A percentile compares a stretch with the other conserved stretches of the same genome.
These are phyloP conservation scores for Rhodotorula taiwanensis DNA, from an alignment of 768 basidiomycete genomes.

Conservation along the genomic window DNA sequence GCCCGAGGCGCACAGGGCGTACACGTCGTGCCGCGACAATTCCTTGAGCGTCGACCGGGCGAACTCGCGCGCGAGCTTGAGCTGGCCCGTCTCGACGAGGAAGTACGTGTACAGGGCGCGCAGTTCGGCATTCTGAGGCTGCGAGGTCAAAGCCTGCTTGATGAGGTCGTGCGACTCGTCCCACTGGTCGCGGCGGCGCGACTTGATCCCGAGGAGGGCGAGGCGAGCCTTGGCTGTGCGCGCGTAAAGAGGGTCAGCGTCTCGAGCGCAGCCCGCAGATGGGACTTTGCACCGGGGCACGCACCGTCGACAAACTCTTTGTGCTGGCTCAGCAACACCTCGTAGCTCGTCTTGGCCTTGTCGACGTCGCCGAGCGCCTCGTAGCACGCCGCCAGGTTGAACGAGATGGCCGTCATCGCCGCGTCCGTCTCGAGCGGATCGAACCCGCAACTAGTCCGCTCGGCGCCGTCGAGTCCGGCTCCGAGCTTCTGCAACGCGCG, in stretches of 20 bases:
- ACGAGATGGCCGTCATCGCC: conserved; percentile 73
- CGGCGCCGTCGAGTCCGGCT: conserved; percentile 48
- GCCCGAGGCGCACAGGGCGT: conserved; percentile 81
- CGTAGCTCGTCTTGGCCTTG: conserved; percentile 76
- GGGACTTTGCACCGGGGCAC: conserved; percentile 39
- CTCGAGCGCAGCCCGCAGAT: too few relatives aligned
- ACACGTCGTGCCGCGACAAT: conserved; percentile 77
- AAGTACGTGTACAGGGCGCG: conserved; percentile 91
- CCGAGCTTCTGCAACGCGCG: conserved; percentile 56
- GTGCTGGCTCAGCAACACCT: conserved; percentile 69
- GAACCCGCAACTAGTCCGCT: background rate
- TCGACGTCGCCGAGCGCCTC: conserved; percentile 71
- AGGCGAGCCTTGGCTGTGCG: conserved; percentile 83
- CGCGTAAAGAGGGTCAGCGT: background rate
- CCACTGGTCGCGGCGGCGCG: conserved; percentile 44
- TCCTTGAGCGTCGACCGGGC: conserved; percentile 82
- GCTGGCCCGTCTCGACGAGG: conserved; percentile 73
- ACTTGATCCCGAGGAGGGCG: conserved; percentile 71
- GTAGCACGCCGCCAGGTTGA: conserved; percentile 85
- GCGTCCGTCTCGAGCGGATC: conserved; percentile 49
- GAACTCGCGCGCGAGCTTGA: conserved; percentile 75
- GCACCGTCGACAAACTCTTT: conserved; percentile 93
- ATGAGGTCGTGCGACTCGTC: conserved; percentile 80
- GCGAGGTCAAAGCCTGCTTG: conserved; percentile 78
- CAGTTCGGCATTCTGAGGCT: conserved; percentile 70